Conservation (phyloP, 371 early-diverging fungal species). For the Dichotomocladium elegans region DNA sequence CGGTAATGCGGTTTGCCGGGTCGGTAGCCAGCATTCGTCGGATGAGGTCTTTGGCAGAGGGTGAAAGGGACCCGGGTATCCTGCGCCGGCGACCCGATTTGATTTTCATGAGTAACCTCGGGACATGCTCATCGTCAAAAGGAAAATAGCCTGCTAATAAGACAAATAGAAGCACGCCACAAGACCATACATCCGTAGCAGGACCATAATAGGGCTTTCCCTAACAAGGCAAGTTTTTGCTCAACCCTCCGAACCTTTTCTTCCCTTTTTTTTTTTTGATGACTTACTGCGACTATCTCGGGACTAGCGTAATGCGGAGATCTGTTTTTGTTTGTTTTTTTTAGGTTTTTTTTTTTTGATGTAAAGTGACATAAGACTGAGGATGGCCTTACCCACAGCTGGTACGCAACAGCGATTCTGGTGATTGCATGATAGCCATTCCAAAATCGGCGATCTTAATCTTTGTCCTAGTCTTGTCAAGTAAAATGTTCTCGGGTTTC, state of each 20-base stretch:
- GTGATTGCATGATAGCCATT: constrained; percentile 69
- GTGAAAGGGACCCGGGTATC: constrained; percentile 60
- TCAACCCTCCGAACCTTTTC: too few species aligned
- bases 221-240: constrained; percentile 73
- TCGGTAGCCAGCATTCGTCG: constrained; percentile 25
- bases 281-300: constrained; percentile 70
- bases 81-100: constrained; percentile 28
- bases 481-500: constrained; percentile 92
- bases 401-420: constrained; percentile 62
- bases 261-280: too few species aligned
- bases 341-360: constrained; percentile 31
- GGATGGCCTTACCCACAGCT: constrained; percentile 63
- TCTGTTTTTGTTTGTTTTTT: constrained; percentile 61
- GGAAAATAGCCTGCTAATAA: constrained; percentile 73
- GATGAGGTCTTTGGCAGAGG: constrained; percentile 53
- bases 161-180: constrained; percentile 72
- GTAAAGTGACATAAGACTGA: background rate
- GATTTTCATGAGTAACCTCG: constrained; percentile 65
- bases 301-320: constrained; percentile 92
- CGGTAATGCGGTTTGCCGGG: constrained; percentile 34
- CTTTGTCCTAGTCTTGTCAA: constrained; percentile 67
- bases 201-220: constrained; percentile 71
- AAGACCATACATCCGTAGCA: constrained; percentile 72
- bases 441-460: constrained; percentile 86
- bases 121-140: constrained; percentile 72